These are phyloP conservation scores for Lipomyces japonicus DNA, from an alignment of 805 yeast species.

Conservation along the genomic window DNA sequence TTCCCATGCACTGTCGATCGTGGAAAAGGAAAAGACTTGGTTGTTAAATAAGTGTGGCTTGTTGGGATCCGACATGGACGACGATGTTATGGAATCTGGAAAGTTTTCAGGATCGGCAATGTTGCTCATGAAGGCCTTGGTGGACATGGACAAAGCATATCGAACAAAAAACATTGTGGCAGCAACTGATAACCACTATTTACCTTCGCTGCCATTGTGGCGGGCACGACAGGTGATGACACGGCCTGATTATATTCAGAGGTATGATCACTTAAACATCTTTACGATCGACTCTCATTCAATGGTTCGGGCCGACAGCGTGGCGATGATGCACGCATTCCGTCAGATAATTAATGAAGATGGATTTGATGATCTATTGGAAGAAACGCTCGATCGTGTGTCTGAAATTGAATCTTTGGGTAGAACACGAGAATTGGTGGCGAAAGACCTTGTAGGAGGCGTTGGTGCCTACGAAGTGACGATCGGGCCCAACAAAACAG, in stretches of 20 bases:
- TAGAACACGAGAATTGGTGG: slow-evolving; percentile 70
- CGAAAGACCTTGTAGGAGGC: slow-evolving; percentile 55
- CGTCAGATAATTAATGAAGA: slow-evolving; percentile 70
- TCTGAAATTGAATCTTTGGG: slow-evolving; percentile 72
- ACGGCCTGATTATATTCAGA: slow-evolving; percentile 72
- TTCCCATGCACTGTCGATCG: slow-evolving; percentile 40
- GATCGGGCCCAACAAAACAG: too few relatives aligned
- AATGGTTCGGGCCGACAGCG: slow-evolving; percentile 70
- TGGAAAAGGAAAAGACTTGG: slow-evolving; percentile 82
- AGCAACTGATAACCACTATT: slow-evolving; percentile 45
- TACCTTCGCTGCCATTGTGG: slow-evolving; percentile 80
- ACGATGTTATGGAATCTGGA: slow-evolving; percentile 71
- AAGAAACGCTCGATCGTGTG: slow-evolving; percentile 64
- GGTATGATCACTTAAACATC: slow-evolving; percentile 68
- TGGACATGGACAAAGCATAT: slow-evolving; percentile 55
- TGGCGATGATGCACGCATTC: slow-evolving; percentile 88
- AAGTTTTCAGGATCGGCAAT: slow-evolving; percentile 73
- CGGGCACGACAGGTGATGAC: slow-evolving; percentile 83
- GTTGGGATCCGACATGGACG: slow-evolving; percentile 76
- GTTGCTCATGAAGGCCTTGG: slow-evolving; percentile 67
- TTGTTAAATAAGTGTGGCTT: slow-evolving; percentile 77
- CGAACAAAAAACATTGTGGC: slow-evolving; percentile 28
- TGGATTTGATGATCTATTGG: slow-evolving; percentile 62
- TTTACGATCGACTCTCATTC: slow-evolving; percentile 75
- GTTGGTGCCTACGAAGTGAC: slow-evolving; percentile 12